These are phyloP conservation scores for Halenospora varia DNA, from an alignment of 495 filamentous ascomycete species.

Conservation along the genomic window DNA sequence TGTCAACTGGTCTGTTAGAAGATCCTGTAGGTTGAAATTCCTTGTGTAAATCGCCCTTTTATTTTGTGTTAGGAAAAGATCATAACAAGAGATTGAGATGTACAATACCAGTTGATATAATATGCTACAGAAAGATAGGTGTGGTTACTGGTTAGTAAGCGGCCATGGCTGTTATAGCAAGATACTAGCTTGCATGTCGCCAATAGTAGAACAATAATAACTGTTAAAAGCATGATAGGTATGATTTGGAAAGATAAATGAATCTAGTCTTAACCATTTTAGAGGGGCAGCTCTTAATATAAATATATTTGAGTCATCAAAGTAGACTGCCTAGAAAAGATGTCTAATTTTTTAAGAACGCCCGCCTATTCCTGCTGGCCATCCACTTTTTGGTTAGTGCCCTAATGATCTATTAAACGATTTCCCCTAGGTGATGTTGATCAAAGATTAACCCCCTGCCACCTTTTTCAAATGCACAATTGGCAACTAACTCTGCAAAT, in stretches of 20 bases:
- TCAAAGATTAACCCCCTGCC: no score
- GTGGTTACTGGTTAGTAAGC: not conserved
- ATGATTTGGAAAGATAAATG: not conserved
- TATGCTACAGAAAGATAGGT: slow-evolving; percentile 67
- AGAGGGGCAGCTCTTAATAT: not conserved
- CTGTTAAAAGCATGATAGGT: not conserved
- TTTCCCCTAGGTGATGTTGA: no score
- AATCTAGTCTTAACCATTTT: not conserved
- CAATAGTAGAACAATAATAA: slow-evolving; percentile 1
- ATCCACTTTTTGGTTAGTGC: not conserved
- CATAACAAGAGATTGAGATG: not conserved
- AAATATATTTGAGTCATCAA: not conserved
- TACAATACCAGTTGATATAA: slow-evolving; percentile 64
- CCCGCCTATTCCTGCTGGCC: not conserved
- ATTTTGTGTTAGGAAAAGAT: not conserved
- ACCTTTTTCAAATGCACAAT: no score
- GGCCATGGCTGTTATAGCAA: not conserved
- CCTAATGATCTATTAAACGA: no score
- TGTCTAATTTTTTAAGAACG: not conserved
- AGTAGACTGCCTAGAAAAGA: not conserved
- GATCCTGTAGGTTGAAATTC: slow-evolving; percentile 78
- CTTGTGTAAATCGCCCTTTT: slow-evolving; percentile 80
- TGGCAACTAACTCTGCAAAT: no score
- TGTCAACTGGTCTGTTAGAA: slow-evolving; percentile 80
- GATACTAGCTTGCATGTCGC: not conserved